Evolutionary conservation across 345 rosid species (phyloP), one percentile per base, ranked within the genome.

Genomic region (Eucalyptus caleyi): DNA sequence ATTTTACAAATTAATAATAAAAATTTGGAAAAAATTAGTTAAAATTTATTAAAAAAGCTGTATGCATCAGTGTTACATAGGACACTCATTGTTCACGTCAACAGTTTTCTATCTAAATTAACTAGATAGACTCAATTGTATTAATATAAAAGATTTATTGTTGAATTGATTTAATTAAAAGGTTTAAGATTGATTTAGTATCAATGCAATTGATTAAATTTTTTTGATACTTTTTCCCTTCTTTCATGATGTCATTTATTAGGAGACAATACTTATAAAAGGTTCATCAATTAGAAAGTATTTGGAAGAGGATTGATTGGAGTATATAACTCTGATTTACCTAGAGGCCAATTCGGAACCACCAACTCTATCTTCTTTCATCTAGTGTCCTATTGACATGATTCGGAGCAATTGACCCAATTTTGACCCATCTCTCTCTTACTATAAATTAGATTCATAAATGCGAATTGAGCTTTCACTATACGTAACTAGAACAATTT

Each of bases 41-140:
- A 23, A 54, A 56, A 9, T 7, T 23, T 56, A 9, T 56, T 53
- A 0, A 56, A 56, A 56, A 56, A 56, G 62, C 0, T 56, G 3
- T 56, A 12, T 56, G 24, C 62, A 4, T 56, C 1, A 9, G 1
- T 24, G 14, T 9, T 1, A 0, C 30, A 10, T 24, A 23, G 3
- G 6, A 56, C 0, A 6, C 1, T 23, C 0, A 56, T 0, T 0
- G 2, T 56, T 23, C 27, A 24, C 13, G 0, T 24, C 1, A 24
- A 0, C 0, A 56, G 3, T 56, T 56, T 54, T 1, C 3, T 0
- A 0, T 6, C 4, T 56, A 56, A 56, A 56, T 24, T 56, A 56
- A 26, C 2, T 23, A 0, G 6, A 56, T 56, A 2, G 3, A 56
- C 14, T 56, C 13, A 26, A 10, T 56, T 56, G 6, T 10, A 5